These are phyloP conservation scores for Brassica juncea DNA, from an alignment of 345 rosid species.

Conservation along the genomic window DNA sequence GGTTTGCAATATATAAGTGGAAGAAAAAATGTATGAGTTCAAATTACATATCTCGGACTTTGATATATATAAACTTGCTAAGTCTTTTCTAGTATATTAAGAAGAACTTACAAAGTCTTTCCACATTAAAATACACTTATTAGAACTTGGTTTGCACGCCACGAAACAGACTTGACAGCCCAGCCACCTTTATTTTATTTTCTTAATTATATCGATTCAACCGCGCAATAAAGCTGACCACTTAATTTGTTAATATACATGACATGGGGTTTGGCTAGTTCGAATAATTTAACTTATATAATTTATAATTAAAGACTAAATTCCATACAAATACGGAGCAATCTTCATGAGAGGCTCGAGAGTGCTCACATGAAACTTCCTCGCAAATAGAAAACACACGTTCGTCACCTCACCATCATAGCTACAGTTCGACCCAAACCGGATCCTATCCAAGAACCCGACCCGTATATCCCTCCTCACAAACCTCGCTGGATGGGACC, in stretches of 20 bases:
- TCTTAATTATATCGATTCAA: neutral
- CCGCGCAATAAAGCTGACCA: neutral
- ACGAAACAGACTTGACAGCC: neutral
- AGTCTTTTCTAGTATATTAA: neutral
- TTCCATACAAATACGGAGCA: conserved; percentile 36
- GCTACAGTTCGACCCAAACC: conserved; percentile 45
- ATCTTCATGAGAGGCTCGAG: conserved; percentile 48
- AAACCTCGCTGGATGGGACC: conserved; percentile 51
- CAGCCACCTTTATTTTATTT: neutral
- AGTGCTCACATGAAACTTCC: conserved; percentile 54
- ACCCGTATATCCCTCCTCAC: conserved; percentile 38
- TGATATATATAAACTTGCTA: neutral
- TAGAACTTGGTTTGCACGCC: neutral
- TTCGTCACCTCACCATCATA: conserved; percentile 43
- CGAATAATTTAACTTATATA: neutral
- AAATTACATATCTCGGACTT: neutral
- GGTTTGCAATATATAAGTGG: neutral
- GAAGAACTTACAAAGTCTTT: neutral
- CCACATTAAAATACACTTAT: neutral
- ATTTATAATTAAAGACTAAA: neutral
- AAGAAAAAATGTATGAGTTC: neutral
- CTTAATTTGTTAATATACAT: too few relatives aligned
- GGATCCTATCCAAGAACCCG: conserved; percentile 43
- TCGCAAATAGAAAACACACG: conserved; percentile 49
- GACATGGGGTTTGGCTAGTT: neutral